phyloP scores from a whole-genome alignment of 495 filamentous ascomycete species.

The Trypethelium eluteriae region DNA sequence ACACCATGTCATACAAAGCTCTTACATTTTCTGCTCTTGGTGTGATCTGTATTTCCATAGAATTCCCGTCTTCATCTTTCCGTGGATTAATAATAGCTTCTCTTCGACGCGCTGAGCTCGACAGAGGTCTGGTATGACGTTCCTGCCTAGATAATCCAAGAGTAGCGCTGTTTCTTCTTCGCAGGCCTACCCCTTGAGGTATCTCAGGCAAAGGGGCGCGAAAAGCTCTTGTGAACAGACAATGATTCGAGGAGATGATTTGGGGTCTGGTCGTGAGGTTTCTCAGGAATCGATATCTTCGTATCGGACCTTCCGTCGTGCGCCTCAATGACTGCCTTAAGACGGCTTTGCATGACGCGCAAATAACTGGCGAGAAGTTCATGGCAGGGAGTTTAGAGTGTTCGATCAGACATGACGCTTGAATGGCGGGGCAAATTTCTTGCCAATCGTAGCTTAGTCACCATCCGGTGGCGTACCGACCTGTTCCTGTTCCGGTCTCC shows the following conservation, averaged over 20 bases:
- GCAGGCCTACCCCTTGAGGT: neutral
- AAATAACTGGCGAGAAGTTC: neutral
- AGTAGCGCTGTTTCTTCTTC: neutral
- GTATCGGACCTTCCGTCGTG: neutral
- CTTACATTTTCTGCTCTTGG: conserved; percentile 70
- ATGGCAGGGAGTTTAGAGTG: neutral
- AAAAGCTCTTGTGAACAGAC: neutral
- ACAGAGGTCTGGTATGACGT: neutral
- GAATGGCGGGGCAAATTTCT: neutral
- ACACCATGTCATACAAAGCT: conserved; percentile 19
- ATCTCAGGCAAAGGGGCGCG: neutral
- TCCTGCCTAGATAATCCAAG: neutral
- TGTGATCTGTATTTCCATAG: conserved; percentile 73
- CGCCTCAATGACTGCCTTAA: neutral
- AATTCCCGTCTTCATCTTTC: conserved; percentile 68
- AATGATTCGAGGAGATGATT: neutral
- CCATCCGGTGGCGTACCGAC: neutral
- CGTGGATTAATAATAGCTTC: conserved; percentile 52
- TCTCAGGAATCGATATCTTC: neutral
- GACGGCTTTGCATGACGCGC: neutral
- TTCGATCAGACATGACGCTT: neutral
- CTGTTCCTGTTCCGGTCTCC: neutral
- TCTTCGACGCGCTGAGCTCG: conserved; percentile 14
- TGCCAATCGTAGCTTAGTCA: neutral
- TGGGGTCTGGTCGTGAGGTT: neutral